phyloP scores from a whole-genome alignment of 1,284 basidiomycete genomes.

The Naganishia cerealis region DNA sequence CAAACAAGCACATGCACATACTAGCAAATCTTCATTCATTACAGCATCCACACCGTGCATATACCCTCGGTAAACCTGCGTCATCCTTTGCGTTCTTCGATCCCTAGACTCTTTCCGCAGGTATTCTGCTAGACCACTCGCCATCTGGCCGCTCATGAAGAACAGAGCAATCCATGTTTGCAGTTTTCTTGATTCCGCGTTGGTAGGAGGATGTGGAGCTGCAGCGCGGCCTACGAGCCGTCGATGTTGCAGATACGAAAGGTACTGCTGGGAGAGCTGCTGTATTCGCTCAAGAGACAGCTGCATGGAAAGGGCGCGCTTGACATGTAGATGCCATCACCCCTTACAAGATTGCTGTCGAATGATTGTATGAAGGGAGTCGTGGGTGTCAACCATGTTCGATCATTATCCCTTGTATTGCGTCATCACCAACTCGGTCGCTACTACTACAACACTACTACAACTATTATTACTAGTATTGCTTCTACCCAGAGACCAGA shows the following conservation, averaged over 20 bases:
- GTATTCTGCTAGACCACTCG: neutral
- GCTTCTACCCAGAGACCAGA: no score
- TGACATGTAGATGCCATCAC: neutral
- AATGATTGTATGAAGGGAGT: no score
- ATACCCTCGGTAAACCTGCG: neutral
- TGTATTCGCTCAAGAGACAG: neutral
- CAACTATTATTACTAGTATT: no score
- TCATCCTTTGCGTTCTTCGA: constrained; percentile 10
- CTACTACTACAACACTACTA: no score
- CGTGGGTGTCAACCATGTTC: no score
- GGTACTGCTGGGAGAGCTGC: constrained; percentile 6
- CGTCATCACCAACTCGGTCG: no score
- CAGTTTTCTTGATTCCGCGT: neutral
- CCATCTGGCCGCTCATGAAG: constrained; percentile 1
- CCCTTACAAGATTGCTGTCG: neutral
- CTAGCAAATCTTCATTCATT: neutral
- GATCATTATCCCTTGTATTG: no score
- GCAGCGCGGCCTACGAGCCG: neutral
- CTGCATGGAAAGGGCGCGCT: neutral
- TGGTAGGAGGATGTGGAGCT: constrained; percentile 6
- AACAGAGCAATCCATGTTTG: constrained; percentile 25
- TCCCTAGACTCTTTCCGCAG: neutral
- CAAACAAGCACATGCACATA: neutral
- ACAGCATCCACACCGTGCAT: constrained; percentile 5
- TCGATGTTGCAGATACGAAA: neutral